phyloP scores from a whole-genome alignment of 139 green algal species.

The Chlorella sorokiniana region DNA sequence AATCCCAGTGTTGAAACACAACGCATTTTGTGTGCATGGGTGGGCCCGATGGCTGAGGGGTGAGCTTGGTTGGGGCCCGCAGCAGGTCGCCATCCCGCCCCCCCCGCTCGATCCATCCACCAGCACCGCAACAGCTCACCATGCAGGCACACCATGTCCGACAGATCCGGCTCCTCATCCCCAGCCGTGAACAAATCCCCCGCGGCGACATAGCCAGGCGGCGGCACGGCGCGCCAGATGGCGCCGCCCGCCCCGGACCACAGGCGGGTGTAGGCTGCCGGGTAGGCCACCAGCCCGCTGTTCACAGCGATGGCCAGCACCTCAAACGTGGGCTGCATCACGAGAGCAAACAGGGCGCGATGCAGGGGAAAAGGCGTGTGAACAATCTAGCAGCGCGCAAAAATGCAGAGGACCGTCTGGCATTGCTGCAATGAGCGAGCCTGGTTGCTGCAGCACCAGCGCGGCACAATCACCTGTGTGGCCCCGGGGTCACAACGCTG shows the following conservation, averaged over 20 bases:
- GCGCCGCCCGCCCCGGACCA: slow-evolving; percentile 50
- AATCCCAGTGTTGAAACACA: too few species aligned
- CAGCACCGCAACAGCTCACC: background rate
- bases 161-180: slow-evolving; percentile 1
- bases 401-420: too few species aligned
- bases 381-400: too few species aligned
- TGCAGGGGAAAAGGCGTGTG: too few species aligned
- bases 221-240: slow-evolving; percentile 74
- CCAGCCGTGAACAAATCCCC: slow-evolving; percentile 69
- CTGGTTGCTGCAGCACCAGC: background rate
- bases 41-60: background rate
- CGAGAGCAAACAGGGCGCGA: background rate
- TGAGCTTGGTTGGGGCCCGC: background rate
- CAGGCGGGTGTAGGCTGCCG: slow-evolving; percentile 51
- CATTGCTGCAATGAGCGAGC: background rate
- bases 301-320: slow-evolving; percentile 79
- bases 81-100: background rate
- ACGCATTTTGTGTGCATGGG: too few species aligned
- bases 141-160: slow-evolving; percentile 27
- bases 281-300: slow-evolving; percentile 76
- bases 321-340: slow-evolving; percentile 59
- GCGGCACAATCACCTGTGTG: background rate
- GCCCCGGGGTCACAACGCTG: slow-evolving; percentile 69
- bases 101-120: background rate
- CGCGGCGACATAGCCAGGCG: slow-evolving; percentile 76